Conservation (phyloP, 108 stramenopile genomes). For the Hondaea fermentalgiana region DNA sequence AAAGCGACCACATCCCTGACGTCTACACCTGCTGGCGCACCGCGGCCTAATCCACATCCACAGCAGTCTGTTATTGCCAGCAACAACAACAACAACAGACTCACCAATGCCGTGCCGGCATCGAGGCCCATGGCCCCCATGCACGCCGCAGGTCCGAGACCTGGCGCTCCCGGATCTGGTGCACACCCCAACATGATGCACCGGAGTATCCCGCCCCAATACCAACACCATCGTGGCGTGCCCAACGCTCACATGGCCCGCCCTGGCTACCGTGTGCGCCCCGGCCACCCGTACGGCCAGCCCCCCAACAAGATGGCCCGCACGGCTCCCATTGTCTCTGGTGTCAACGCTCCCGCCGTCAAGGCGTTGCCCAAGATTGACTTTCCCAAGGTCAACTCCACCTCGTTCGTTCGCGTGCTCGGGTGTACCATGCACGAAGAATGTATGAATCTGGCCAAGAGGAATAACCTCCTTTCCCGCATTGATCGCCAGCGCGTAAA, state of each 20-base stretch:
- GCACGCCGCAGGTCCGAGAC: too few species aligned
- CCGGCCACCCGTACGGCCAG: neutral
- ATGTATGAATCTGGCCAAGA: neutral
- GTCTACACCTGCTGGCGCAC: neutral
- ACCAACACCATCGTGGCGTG: neutral
- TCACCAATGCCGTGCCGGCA: neutral
- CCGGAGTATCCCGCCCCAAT: neutral
- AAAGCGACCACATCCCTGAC: neutral
- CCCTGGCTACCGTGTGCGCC: neutral
- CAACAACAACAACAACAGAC: neutral
- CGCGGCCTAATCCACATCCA: neutral
- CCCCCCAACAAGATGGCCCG: neutral
- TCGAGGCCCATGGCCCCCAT: neutral
- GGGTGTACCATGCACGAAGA: constrained; percentile 16
- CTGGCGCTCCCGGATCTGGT: too few species aligned
- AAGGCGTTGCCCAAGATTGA: neutral
- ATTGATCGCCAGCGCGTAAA: constrained; percentile 1
- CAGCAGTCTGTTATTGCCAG: neutral
- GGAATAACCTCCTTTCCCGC: neutral
- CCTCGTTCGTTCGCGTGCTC: constrained; percentile 10
- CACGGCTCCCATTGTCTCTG: neutral
- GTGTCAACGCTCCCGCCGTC: neutral
- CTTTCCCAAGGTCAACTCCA: neutral
- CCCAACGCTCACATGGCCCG: neutral
- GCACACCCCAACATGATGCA: neutral